Base-by-base conservation (phyloP, 495 filamentous ascomycete genomes). In the Articulospora tetracladia region DNA sequence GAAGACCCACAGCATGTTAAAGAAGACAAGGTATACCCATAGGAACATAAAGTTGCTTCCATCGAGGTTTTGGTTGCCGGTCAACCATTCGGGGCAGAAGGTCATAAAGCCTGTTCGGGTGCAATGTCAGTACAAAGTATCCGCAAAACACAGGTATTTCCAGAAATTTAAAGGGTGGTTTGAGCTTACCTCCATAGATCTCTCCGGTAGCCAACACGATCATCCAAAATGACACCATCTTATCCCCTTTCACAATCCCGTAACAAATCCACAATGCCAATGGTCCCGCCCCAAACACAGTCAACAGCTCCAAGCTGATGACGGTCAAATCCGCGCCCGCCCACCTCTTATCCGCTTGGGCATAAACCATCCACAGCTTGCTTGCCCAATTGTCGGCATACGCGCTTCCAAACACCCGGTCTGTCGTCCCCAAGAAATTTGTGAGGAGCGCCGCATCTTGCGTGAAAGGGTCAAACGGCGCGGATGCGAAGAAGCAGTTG, bases 61-160 rank as follows among this genome's bases (percentile, higher is more conserved):
- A 64, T 93, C 86, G 65, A 98, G 78, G 71, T 91, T 91, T 60
- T 83, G 71, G 59, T 79, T 89, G 1, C 86, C 89, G 3, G 81
- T 87, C 57, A 98, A 72, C 93, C 92, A 98, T 76, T 98, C 93
- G 15, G 93, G 93, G 64, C 83, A 87, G 74, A 98, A 98, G 0
- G 93, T 98, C 90, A 98, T 97, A 70, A 88, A 97, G 13, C 89
- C 87, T 86, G 52, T 30, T 12, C 11, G 15, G 12, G 24, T 25
- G 1, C 20, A 22, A 15, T 19, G 48, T 23, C 4, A 55, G 46
- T 15, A 30, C 46, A 44, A n/a, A 15, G 11, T 19, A 3, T 44
- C 17, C 11, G 39, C 39, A 44, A 19, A 7, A 44, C 39, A 19
- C 10, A 15, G 3, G 39, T 44, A 15, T 11, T 2, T 7, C 0